Conservation (phyloP, 257 asterid genomes). For the Nicotiana knightiana region DNA sequence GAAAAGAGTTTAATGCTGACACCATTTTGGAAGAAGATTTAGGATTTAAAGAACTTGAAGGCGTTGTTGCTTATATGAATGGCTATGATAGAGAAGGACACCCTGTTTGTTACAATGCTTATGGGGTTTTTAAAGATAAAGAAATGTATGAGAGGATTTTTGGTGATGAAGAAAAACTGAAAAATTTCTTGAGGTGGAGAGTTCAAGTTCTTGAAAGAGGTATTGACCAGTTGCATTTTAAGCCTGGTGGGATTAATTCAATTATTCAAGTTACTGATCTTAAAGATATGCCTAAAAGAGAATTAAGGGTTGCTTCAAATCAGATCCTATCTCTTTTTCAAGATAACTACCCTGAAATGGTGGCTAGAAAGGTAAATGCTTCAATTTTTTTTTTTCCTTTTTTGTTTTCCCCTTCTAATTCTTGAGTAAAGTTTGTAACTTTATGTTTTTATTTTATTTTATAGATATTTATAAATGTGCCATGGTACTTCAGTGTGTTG, state of each 20-base stretch:
- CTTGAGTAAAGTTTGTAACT: neutral
- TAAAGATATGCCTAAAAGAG: conserved; percentile 82
- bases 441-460: neutral
- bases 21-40: conserved; percentile 56
- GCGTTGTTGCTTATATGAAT: conserved; percentile 71
- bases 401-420: too few species aligned
- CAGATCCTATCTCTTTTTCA: conserved; percentile 78
- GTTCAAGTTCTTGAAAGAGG: conserved; percentile 71
- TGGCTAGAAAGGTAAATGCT: conserved; percentile 65
- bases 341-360: conserved; percentile 95
- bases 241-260: conserved; percentile 79
- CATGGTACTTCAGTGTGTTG: conserved; percentile 91
- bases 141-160: conserved; percentile 59
- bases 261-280: conserved; percentile 69
- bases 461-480: conserved; percentile 83
- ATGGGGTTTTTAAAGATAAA: conserved; percentile 68
- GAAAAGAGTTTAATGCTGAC: conserved; percentile 64
- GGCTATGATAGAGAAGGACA: conserved; percentile 55
- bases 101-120: conserved; percentile 88
- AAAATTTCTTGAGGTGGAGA: conserved; percentile 62
- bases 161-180: conserved; percentile 59
- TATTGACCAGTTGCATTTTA: conserved; percentile 52
- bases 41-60: conserved; percentile 83
- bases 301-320: conserved; percentile 76
- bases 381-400: too few species aligned